Base-by-base conservation (phyloP, 2,329 filamentous ascomycete species). In the Amesomyces nigricolor region DNA sequence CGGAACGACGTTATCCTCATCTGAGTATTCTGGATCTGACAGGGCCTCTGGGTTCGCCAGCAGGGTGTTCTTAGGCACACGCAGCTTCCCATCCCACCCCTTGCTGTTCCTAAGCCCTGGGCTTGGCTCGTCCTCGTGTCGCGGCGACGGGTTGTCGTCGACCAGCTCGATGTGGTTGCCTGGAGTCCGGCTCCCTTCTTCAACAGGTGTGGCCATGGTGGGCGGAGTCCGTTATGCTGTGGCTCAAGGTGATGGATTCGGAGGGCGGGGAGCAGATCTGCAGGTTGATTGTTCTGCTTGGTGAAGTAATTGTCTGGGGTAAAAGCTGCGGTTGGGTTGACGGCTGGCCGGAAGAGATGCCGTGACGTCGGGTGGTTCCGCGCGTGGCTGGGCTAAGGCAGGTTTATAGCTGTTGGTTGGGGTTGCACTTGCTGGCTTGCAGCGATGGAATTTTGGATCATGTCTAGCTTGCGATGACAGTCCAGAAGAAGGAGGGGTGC, bases 11-110 rank as follows among this genome's bases (percentile, higher is more conserved):
- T 86, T 81, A 59, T 85, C 81, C 10, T 85, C 81, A 61, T 80
- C 91, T 14, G 89, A 94, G 67, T 92, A 90, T 54, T 96, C 91
- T 0, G 88, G 83, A 65, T 96, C 91, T 43, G 87, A 88, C 50
- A 95, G 72, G 9, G 88, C 89, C 66, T 94, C 89, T 2, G 89
- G 87, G 66, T 95, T 95, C 22, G 80, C 76, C 46, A 95, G 74
- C 32, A 82, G 75, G 2, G 84, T 78, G 67, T 81, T 86, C 65
- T 85, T 84, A 59, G 88, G 84, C 49, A 96, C 73, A 39, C 89
- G 80, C 57, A 92, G 77, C 73, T 92, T 92, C 60, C 89, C 89
- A 70, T 92, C 89, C 89, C 89, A 92, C 58, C 89, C 89, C 65
- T 80, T 84, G 71, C 79, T 83, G 63, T 83, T 80, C 60, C 74